A percentile compares a stretch with the other conserved stretches of the same genome.
These are phyloP conservation scores for Eremochloa ophiuroides DNA, from an alignment of 176 grass and related monocot species.

Conservation along the genomic window DNA sequence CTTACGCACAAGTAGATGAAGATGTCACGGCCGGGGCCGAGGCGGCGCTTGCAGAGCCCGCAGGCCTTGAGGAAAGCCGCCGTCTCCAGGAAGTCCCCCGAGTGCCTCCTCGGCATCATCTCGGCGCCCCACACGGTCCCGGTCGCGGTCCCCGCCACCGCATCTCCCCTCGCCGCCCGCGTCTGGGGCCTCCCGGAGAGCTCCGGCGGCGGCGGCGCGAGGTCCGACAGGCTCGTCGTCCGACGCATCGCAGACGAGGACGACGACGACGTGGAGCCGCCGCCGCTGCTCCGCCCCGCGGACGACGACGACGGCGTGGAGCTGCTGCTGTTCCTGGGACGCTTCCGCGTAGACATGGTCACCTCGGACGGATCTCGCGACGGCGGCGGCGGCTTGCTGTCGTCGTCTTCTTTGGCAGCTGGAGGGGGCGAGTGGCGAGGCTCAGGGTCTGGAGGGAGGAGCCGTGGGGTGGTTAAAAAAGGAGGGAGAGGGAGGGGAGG, in stretches of 20 bases:
- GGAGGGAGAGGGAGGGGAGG: neutral
- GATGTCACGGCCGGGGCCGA: slow-evolving; percentile 86
- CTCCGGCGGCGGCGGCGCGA: slow-evolving; percentile 16
- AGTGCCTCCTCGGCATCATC: slow-evolving; percentile 47
- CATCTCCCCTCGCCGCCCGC: neutral
- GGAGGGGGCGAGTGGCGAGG: neutral
- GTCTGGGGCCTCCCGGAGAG: neutral
- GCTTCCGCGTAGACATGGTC: slow-evolving; percentile 48
- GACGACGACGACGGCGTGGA: neutral
- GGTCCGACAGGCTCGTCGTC: slow-evolving; percentile 52
- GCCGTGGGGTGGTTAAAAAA: slow-evolving; percentile 33
- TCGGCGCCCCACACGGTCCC: slow-evolving; percentile 4
- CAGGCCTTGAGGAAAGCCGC: slow-evolving; percentile 84
- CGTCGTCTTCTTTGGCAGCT: neutral
- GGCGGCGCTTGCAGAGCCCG: slow-evolving; percentile 66
- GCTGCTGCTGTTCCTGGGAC: slow-evolving; percentile 24
- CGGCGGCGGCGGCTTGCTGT: neutral
- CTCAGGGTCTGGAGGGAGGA: neutral
- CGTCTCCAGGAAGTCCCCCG: slow-evolving; percentile 39
- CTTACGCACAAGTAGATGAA: slow-evolving; percentile 77
- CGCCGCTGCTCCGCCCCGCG: neutral
- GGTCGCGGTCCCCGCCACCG: neutral
- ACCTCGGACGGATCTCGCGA: neutral
- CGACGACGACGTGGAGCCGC: neutral
- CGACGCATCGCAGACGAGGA: slow-evolving; percentile 21